Conservation (phyloP, 2,329 filamentous ascomycete genomes). For the Podosphaera xanthii region DNA sequence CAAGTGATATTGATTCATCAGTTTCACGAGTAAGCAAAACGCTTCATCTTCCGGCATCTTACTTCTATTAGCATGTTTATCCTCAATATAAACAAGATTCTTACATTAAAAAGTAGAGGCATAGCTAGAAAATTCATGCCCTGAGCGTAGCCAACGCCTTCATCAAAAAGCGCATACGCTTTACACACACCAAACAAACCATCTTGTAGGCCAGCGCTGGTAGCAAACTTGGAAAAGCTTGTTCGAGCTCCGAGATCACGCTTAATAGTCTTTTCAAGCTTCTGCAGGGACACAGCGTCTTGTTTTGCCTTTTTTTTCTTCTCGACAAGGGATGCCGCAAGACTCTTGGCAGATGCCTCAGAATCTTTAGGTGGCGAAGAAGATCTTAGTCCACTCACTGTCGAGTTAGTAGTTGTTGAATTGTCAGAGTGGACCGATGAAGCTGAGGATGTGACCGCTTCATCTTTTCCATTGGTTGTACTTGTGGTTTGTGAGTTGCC, state of each 20-base stretch:
- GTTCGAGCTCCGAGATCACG: conserved; percentile 80
- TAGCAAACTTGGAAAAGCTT: conserved; percentile 89
- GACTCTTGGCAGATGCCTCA: conserved; percentile 41
- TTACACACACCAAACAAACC: conserved; percentile 91
- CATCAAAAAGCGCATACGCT: conserved; percentile 87
- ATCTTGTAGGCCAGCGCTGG: conserved; percentile 76
- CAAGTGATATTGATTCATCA: conserved; percentile 93
- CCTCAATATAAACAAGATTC: conserved; percentile 12
- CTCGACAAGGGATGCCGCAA: conserved; percentile 39
- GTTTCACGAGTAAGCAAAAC: conserved; percentile 71
- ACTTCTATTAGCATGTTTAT: conserved; percentile 9
- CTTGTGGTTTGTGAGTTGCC: conserved; percentile 20
- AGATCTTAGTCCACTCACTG: conserved; percentile 27
- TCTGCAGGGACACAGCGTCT: conserved; percentile 48
- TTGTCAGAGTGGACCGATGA: conserved; percentile 66
- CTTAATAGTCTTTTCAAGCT: conserved; percentile 77
- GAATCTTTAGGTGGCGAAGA: conserved; percentile 35
- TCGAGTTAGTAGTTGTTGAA: conserved; percentile 36
- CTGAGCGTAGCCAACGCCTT: conserved; percentile 86
- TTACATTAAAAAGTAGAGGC: conserved; percentile 81
- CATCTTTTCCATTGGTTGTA: conserved; percentile 37
- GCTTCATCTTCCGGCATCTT: conserved; percentile 94
- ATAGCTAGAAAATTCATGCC: conserved; percentile 98
- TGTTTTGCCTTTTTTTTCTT: conserved; percentile 61
- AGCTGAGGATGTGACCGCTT: conserved; percentile 44